Percentiles rank a stretch among this genome's conserved stretches.
phyloP scores from a whole-genome alignment of 2,329 filamentous ascomycete species.

The Exutisphaerella laricina region DNA sequence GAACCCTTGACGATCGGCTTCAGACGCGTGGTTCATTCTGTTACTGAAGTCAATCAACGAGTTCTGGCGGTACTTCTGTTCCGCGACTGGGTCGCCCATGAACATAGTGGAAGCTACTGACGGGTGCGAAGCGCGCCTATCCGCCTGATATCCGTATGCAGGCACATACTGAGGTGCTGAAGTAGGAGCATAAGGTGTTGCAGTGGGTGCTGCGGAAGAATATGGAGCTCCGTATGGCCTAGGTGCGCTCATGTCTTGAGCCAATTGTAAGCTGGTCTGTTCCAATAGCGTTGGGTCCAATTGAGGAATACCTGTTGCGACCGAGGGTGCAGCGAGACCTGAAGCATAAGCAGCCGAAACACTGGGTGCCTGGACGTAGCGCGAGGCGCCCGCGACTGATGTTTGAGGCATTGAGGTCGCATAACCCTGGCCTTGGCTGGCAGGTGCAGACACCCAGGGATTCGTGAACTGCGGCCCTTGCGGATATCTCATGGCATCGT shows the following conservation, averaged over 20 bases:
- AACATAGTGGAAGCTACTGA: constrained; percentile 59
- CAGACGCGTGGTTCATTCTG: constrained; percentile 52
- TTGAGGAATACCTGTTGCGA: constrained; percentile 63
- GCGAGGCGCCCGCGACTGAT: constrained; percentile 50
- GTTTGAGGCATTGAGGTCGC: constrained; percentile 59
- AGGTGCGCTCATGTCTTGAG: constrained; percentile 68
- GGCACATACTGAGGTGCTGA: constrained; percentile 67
- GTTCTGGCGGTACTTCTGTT: constrained; percentile 50
- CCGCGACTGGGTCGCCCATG: constrained; percentile 44
- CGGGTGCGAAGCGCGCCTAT: constrained; percentile 76
- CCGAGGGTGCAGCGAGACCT: constrained; percentile 64
- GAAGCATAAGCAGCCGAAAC: constrained; percentile 55
- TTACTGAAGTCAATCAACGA: constrained; percentile 59
- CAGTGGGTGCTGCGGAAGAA: constrained; percentile 63
- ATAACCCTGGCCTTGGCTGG: constrained; percentile 56
- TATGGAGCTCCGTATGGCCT: constrained; percentile 68
- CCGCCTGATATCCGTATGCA: constrained; percentile 51
- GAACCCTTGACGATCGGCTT: constrained; percentile 62
- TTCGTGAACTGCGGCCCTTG: constrained; percentile 75
- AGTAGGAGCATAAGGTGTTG: constrained; percentile 61
- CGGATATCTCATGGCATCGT: constrained; percentile 70
- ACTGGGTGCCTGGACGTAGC: constrained; percentile 29
- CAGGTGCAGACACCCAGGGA: constrained; percentile 67
- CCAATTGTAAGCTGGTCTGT: constrained; percentile 60
- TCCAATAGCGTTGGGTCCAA: constrained; percentile 51